Evolutionary conservation across 257 asterid genomes (phyloP).

Genomic region (Solanum appendiculatum): DNA sequence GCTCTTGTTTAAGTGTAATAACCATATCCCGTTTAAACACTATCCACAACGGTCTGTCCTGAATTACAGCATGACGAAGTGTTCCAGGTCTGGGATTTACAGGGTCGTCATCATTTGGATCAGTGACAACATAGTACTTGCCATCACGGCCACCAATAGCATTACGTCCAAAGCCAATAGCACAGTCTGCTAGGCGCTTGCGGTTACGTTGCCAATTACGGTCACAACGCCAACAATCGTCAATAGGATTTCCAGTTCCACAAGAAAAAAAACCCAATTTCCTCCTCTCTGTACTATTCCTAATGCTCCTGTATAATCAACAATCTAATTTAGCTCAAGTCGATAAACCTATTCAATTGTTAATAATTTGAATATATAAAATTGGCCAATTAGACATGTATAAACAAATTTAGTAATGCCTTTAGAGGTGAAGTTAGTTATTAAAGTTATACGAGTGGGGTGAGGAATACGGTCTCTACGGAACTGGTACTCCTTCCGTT

Average conservation of each 20-base stretch:
- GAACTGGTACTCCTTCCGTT: conserved; percentile 10
- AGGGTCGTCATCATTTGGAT: conserved; percentile 55
- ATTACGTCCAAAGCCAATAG: conserved; percentile 81
- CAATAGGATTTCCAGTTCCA: conserved; percentile 76
- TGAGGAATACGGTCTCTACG: conserved; percentile 35
- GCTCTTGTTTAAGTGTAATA: conserved; percentile 64
- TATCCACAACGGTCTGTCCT: conserved; percentile 77
- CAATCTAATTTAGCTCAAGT: neutral
- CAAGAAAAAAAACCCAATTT: conserved; percentile 73
- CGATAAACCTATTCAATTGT: neutral
- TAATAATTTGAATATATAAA: neutral
- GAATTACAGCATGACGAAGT: conserved; percentile 81
- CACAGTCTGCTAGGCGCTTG: conserved; percentile 72
- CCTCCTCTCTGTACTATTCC: conserved; percentile 65
- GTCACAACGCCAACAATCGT: conserved; percentile 90
- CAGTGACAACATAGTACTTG: conserved; percentile 54
- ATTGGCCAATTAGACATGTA: neutral
- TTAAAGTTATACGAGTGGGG: neutral
- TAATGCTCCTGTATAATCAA: conserved; percentile 36
- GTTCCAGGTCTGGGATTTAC: conserved; percentile 83
- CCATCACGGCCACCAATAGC: conserved; percentile 86
- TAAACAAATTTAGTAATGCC: neutral
- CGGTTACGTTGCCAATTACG: conserved; percentile 63
- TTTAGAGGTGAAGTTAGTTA: neutral
- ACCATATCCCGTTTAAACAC: conserved; percentile 77